A percentile compares a stretch with the other conserved stretches of the same genome.
These are phyloP conservation scores for Ananas comosus DNA, from an alignment of 176 grass and related monocot genomes.

Conservation along the genomic window DNA sequence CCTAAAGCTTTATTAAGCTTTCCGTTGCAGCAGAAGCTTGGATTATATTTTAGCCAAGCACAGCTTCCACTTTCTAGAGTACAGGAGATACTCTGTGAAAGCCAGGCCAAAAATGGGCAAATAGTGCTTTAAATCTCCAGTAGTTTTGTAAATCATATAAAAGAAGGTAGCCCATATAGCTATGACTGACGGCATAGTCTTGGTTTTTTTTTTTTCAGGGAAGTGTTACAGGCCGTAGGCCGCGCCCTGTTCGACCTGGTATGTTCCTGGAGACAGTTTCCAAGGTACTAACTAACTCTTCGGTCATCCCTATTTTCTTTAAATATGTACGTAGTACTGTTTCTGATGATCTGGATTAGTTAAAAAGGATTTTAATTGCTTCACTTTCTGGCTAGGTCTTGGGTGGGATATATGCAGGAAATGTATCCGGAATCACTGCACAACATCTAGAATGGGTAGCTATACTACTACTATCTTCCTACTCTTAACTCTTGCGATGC, in stretches of 20 bases:
- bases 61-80: too few species aligned
- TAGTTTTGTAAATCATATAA: not conserved
- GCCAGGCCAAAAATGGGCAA: not conserved
- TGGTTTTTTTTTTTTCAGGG: constrained; percentile 23
- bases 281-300: constrained; percentile 40
- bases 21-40: too few species aligned
- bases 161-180: not conserved
- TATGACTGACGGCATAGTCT: constrained; percentile 13
- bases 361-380: not conserved
- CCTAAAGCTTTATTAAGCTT: too few species aligned
- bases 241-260: constrained; percentile 75
- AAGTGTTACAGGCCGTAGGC: constrained; percentile 48
- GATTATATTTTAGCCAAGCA: too few species aligned
- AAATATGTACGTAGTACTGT: not conserved
- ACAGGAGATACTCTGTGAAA: too few species aligned
- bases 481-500: not conserved
- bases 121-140: not conserved
- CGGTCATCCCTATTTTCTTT: not conserved
- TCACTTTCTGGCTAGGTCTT: constrained; percentile 47
- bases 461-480: not conserved
- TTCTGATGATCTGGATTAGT: not conserved
- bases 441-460: constrained; percentile 95
- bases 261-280: constrained; percentile 92
- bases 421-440: constrained; percentile 74
- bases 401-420: constrained; percentile 66